Conservation (phyloP, 495 filamentous ascomycete genomes). For the Hypoxylon lienhwacheense region DNA sequence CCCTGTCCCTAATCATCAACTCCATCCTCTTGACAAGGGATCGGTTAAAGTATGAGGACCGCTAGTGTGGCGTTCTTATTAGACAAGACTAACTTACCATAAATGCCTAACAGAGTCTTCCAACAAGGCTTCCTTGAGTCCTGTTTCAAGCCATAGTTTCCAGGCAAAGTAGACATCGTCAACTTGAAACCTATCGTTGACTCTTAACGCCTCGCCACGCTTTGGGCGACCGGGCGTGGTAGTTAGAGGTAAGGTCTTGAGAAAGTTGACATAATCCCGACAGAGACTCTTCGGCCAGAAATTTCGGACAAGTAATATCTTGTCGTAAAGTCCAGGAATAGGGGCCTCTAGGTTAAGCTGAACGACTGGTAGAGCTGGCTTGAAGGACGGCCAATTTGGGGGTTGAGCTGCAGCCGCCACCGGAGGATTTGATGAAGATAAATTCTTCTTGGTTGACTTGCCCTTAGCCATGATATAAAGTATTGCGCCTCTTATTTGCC, state of each 20-base stretch:
- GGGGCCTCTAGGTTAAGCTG: constrained; percentile 64
- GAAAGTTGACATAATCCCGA: constrained; percentile 77
- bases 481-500: too few relatives aligned
- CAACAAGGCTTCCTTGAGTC: constrained; percentile 54
- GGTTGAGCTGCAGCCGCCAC: constrained; percentile 19
- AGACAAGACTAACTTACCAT: constrained; percentile 36
- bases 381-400: constrained; percentile 78
- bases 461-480: constrained; percentile 20
- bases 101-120: constrained; percentile 37
- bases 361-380: constrained; percentile 67
- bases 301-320: constrained; percentile 75
- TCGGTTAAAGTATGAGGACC: constrained; percentile 1
- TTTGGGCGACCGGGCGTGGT: constrained; percentile 86
- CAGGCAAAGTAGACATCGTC: constrained; percentile 75
- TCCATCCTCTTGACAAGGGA: background rate
- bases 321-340: constrained; percentile 53
- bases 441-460: constrained; percentile 23
- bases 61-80: background rate
- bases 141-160: constrained; percentile 68
- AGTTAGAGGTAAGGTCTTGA: constrained; percentile 69
- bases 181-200: constrained; percentile 91
- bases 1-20: constrained; percentile 57
- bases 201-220: constrained; percentile 78
- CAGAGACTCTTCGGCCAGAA: constrained; percentile 82
- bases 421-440: constrained; percentile 15